Conservation (phyloP, 2,329 filamentous ascomycete genomes). For the Chaetomium sp. region DNA sequence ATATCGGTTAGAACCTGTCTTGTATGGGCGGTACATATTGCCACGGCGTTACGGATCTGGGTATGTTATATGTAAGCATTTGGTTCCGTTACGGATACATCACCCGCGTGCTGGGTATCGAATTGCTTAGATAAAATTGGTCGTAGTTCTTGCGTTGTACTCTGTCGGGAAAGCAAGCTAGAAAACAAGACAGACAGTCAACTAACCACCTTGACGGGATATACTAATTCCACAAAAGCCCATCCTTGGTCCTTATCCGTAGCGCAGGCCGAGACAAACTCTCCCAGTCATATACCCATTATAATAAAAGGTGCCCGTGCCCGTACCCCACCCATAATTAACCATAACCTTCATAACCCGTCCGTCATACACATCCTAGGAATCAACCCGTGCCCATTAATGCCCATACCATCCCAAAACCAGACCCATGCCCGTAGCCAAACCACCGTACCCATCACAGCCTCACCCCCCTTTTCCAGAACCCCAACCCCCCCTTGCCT, state of each 20-base stretch:
- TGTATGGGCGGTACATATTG: constrained; percentile 8
- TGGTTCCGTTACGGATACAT: constrained; percentile 5
- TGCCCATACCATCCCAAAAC: neutral
- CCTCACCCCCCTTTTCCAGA: neutral
- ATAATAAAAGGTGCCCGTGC: neutral
- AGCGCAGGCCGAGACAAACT: constrained; percentile 5
- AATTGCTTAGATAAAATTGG: neutral
- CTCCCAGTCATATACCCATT: constrained; percentile 19
- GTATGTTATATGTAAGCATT: constrained; percentile 16
- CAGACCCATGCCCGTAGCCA: neutral
- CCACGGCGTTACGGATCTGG: constrained; percentile 26
- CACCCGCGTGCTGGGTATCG: neutral
- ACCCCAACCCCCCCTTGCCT: constrained; percentile 21
- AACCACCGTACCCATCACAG: constrained; percentile 3
- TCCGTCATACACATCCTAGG: constrained; percentile 9
- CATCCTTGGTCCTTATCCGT: neutral
- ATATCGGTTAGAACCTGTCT: constrained; percentile 16
- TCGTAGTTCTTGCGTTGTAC: neutral
- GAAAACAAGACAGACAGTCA: constrained; percentile 1
- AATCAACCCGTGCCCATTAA: constrained; percentile 3
- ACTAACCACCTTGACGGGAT: constrained; percentile 4
- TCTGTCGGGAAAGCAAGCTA: neutral
- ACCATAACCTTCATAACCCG: constrained; percentile 6
- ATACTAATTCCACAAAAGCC: constrained; percentile 20
- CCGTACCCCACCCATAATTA: neutral